phyloP scores from a whole-genome alignment of 352 stramenopile species.

The Phytophthora ohioensis region DNA sequence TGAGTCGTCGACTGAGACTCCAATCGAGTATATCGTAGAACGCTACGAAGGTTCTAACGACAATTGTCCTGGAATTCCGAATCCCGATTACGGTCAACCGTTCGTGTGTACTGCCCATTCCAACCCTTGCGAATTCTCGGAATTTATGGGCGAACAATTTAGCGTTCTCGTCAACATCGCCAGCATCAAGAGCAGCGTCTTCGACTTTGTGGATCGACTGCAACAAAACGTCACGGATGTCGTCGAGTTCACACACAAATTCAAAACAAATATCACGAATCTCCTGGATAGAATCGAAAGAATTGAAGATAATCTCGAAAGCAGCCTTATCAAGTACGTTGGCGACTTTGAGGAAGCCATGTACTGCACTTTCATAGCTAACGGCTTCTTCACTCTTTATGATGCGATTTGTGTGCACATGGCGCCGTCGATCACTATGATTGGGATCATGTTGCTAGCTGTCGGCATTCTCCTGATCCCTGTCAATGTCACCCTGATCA shows the following conservation, averaged over 20 bases:
- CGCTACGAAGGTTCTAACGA: constrained; percentile 17
- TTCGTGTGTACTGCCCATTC: constrained; percentile 26
- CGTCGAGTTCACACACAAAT: constrained; percentile 43
- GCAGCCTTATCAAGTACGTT: constrained; percentile 62
- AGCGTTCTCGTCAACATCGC: constrained; percentile 20
- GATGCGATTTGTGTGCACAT: constrained; percentile 57
- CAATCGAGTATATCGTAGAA: constrained; percentile 14
- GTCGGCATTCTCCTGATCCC: constrained; percentile 64
- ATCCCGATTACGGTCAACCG: constrained; percentile 14
- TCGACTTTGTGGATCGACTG: constrained; percentile 48
- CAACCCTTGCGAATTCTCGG: constrained; percentile 28
- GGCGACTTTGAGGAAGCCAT: constrained; percentile 59
- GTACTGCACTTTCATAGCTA: constrained; percentile 65
- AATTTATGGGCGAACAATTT: constrained; percentile 31
- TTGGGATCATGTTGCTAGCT: constrained; percentile 71
- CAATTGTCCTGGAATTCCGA: constrained; percentile 15
- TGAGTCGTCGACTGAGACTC: constrained; percentile 6
- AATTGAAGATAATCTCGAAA: constrained; percentile 52
- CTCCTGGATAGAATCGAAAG: constrained; percentile 42
- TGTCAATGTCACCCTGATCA: constrained; percentile 68
- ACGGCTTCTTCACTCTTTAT: constrained; percentile 56
- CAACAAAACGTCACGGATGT: constrained; percentile 53
- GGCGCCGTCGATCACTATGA: constrained; percentile 69
- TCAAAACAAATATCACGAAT: constrained; percentile 52
- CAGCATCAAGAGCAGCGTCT: constrained; percentile 38